A percentile compares a stretch with the other conserved stretches of the same genome.
Conservation (phyloP, 2,329 filamentous ascomycete genomes). For the Lecanosticta acicola region DNA sequence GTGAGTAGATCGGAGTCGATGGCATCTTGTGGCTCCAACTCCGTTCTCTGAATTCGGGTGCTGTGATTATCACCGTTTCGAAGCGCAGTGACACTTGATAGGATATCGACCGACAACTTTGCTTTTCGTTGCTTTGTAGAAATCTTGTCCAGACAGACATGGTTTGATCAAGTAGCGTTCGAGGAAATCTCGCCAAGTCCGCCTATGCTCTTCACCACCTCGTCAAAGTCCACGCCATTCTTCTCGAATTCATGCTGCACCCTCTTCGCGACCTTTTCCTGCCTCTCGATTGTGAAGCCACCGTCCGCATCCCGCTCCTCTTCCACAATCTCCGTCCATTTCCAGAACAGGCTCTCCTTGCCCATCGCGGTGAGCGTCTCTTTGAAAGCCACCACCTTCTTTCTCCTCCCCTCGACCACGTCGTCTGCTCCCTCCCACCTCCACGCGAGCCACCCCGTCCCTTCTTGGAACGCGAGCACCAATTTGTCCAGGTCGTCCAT, state of each 20-base stretch:
- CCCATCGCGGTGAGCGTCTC: conserved; percentile 68
- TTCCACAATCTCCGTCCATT: conserved; percentile 89
- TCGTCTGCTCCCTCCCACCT: conserved; percentile 37
- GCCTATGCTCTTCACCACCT: conserved; percentile 67
- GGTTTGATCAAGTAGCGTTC: no score
- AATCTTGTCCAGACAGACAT: no score
- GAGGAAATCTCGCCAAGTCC: conserved; percentile 52
- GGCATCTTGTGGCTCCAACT: no score
- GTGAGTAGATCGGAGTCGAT: no score
- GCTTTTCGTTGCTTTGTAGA: no score
- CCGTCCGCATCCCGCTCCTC: conserved; percentile 74
- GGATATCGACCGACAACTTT: no score
- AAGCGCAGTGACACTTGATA: no score
- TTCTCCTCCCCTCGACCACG: conserved; percentile 57
- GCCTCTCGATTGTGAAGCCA: conserved; percentile 69
- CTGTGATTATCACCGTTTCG: no score
- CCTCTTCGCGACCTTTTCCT: conserved; percentile 65
- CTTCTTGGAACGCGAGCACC: conserved; percentile 62
- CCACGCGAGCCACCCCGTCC: conserved; percentile 60
- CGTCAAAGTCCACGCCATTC: conserved; percentile 75
- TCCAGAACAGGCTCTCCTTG: conserved; percentile 84
- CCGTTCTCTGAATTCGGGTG: no score
- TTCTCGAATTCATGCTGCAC: conserved; percentile 69
- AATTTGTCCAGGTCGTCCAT: conserved; percentile 66
- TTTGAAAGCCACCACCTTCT: conserved; percentile 75